phyloP scores from a whole-genome alignment of 352 stramenopile species.

The Pythium pyrilobum region DNA sequence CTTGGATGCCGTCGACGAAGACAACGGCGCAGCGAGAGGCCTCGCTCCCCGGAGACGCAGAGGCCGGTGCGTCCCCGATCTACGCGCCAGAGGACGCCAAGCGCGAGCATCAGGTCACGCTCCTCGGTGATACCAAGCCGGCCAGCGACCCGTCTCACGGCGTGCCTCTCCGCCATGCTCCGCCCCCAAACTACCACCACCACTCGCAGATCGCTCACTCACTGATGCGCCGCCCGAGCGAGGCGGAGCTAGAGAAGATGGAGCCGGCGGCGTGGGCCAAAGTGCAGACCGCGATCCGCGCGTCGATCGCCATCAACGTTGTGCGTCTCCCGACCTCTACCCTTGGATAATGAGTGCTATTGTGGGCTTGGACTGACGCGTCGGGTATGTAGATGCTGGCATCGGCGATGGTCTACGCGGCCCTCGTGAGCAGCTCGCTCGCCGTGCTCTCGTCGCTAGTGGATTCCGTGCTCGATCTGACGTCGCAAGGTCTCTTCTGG shows the following conservation, averaged over 20 bases:
- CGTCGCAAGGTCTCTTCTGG: constrained; percentile 91
- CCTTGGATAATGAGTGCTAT: background rate
- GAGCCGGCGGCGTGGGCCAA: constrained; percentile 32
- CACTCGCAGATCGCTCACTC: constrained; percentile 74
- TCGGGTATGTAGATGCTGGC: constrained; percentile 54
- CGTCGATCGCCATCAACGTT: constrained; percentile 67
- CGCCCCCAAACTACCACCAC: constrained; percentile 1
- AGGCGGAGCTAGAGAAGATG: constrained; percentile 40
- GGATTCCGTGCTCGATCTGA: constrained; percentile 93
- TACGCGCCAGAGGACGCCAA: too few species aligned
- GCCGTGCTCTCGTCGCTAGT: constrained; percentile 93
- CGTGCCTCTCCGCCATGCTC: background rate
- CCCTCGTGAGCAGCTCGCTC: constrained; percentile 84
- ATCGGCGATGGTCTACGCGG: constrained; percentile 68
- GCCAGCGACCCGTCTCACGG: too few species aligned
- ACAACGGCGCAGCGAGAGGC: too few species aligned
- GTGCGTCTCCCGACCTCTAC: constrained; percentile 22
- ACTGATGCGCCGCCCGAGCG: constrained; percentile 56
- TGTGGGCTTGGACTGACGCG: too few species aligned
- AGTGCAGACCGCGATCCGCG: constrained; percentile 67
- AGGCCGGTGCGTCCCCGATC: too few species aligned
- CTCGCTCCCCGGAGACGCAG: too few species aligned
- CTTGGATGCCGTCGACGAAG: too few species aligned
- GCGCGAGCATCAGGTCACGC: too few species aligned
- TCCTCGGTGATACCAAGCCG: too few species aligned